A percentile compares a stretch with the other conserved stretches of the same genome.
Evolutionary conservation across 768 basidiomycete species (phyloP).

Genomic region (Agrocybe praecox): DNA sequence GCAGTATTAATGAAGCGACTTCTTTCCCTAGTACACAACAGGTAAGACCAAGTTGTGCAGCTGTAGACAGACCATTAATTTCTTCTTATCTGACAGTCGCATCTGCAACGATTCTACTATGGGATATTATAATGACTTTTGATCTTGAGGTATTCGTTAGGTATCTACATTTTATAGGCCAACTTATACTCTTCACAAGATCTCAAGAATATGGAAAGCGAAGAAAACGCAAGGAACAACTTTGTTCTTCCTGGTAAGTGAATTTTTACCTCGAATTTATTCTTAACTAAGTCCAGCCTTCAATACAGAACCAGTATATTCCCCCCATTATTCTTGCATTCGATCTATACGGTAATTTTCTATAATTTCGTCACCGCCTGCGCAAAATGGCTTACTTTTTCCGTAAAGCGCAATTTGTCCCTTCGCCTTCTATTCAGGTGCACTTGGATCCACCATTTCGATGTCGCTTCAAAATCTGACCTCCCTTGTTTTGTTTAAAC

Average conservation of each 20-base stretch:
- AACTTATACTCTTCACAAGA: constrained; percentile 1
- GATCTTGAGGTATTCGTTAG: constrained; percentile 15
- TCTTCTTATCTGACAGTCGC: constrained; percentile 14
- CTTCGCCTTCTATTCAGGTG: constrained; percentile 16
- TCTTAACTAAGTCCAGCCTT: neutral
- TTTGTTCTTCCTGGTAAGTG: constrained; percentile 20
- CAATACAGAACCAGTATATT: constrained; percentile 24
- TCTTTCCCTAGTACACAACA: constrained; percentile 12
- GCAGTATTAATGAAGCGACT: too few species aligned
- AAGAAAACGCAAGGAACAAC: constrained; percentile 22
- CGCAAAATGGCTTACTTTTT: too few species aligned
- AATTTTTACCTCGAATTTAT: neutral
- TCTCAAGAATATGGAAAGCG: constrained; percentile 20
- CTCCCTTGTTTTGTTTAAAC: too few species aligned
- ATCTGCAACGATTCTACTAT: constrained; percentile 23
- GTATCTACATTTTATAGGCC: neutral
- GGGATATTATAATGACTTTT: constrained; percentile 23
- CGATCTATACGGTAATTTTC: constrained; percentile 17
- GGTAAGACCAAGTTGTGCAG: neutral
- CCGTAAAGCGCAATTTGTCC: constrained; percentile 20
- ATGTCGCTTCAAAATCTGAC: neutral
- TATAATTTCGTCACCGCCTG: too few species aligned
- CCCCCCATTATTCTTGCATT: constrained; percentile 19
- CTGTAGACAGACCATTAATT: neutral
- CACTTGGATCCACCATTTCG: neutral